Percentiles rank a stretch among this genome's conserved stretches.
These are phyloP conservation scores for Solanum sejunctum DNA, from an alignment of 257 asterid genomes.

Conservation along the genomic window DNA sequence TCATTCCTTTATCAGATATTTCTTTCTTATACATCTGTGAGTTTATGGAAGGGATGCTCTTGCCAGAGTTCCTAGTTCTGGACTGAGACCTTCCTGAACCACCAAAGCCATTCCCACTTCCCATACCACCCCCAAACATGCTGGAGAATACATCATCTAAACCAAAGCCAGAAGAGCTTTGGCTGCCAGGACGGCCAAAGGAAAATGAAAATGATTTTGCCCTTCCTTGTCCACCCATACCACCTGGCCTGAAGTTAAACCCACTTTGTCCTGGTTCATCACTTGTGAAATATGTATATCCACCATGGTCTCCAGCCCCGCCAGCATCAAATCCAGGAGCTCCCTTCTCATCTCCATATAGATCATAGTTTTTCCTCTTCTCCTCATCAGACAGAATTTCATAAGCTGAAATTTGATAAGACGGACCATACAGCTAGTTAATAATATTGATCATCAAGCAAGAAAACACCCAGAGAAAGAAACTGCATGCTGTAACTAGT, in stretches of 20 bases:
- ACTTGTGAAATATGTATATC: conserved; percentile 50
- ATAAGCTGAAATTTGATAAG: conserved; percentile 44
- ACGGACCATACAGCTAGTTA: background rate
- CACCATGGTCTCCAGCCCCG: conserved; percentile 37
- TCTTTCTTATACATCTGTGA: conserved; percentile 50
- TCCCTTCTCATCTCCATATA: conserved; percentile 81
- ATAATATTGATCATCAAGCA: background rate
- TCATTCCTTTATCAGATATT: conserved; percentile 57
- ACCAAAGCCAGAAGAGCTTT: conserved; percentile 53
- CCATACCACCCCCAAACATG: conserved; percentile 58
- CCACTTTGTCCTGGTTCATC: conserved; percentile 82
- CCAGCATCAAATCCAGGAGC: conserved; percentile 64
- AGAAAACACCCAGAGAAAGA: background rate
- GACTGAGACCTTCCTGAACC: conserved; percentile 48
- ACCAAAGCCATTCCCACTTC: conserved; percentile 55
- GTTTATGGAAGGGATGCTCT: conserved; percentile 40
- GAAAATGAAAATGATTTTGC: conserved; percentile 81
- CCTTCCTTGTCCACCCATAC: conserved; percentile 66
- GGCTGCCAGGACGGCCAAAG: conserved; percentile 63
- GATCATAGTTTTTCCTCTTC: conserved; percentile 86
- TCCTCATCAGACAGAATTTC: conserved; percentile 83
- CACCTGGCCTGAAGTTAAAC: conserved; percentile 60
- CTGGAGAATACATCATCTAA: conserved; percentile 59
- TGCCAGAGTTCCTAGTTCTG: conserved; percentile 23
- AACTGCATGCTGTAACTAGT: background rate